These are phyloP conservation scores for Phytophthora capsici DNA, from an alignment of 352 stramenopile genomes.

Conservation along the genomic window DNA sequence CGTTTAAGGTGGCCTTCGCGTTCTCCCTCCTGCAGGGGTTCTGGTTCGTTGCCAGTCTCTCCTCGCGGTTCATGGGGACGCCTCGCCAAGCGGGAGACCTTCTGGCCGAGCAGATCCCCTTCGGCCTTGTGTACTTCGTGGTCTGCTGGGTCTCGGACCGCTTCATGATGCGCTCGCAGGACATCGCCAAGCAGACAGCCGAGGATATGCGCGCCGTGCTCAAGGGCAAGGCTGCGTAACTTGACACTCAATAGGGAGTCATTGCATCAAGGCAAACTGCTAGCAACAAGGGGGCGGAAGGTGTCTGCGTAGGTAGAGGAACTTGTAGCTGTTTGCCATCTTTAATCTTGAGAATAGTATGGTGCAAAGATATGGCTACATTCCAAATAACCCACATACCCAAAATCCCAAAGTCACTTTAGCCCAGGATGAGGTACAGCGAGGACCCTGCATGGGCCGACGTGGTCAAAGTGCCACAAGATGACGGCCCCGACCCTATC, in stretches of 20 bases:
- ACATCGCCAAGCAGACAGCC: slow-evolving; percentile 67
- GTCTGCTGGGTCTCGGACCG: slow-evolving; percentile 82
- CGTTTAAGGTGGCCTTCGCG: slow-evolving; percentile 81
- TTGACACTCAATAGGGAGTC: neutral
- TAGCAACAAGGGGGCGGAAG: too few relatives aligned
- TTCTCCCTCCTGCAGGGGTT: slow-evolving; percentile 75
- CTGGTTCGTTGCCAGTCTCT: slow-evolving; percentile 68
- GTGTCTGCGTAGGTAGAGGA: too few relatives aligned
- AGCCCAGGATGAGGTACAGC: slow-evolving; percentile 52
- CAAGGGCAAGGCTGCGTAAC: slow-evolving; percentile 35
- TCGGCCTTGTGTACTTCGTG: slow-evolving; percentile 78
- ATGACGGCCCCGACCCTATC: slow-evolving; percentile 81
- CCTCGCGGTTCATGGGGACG: slow-evolving; percentile 51
- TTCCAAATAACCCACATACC: neutral
- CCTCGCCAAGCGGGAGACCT: slow-evolving; percentile 64
- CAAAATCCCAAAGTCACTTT: neutral
- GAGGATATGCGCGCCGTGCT: slow-evolving; percentile 66
- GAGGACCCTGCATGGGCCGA: slow-evolving; percentile 80
- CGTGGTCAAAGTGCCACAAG: slow-evolving; percentile 83
- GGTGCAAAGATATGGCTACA: too few relatives aligned
- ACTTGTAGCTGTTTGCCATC: too few relatives aligned
- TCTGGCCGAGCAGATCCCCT: slow-evolving; percentile 62
- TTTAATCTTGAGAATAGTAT: too few relatives aligned
- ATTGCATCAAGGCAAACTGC: too few relatives aligned
- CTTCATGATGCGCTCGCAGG: slow-evolving; percentile 80